Base-by-base conservation (phyloP, 2,329 filamentous ascomycete genomes). In the Exophiala calicioides region DNA sequence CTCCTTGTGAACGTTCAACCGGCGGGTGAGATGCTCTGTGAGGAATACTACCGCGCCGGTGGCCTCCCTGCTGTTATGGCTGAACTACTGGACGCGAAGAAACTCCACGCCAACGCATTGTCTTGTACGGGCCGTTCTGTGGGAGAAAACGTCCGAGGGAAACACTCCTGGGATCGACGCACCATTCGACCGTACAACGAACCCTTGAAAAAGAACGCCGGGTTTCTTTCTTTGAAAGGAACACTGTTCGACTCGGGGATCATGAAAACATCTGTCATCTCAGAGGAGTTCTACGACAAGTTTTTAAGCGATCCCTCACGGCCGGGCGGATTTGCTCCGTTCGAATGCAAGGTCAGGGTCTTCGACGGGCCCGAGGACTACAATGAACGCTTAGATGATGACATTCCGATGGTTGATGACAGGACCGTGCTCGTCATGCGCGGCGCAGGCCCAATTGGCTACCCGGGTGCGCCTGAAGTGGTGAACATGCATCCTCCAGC, bases 1-100 rank as follows among this genome's bases (percentile, higher is more conserved):
- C 65, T 79, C 3, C 65, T 80, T 16, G 63, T 79, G 12, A 79
- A 80, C 49, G 72, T 80, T 65, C 74, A 78, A 55, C 77, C 77
- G 0, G 74, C 76, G 0, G 77, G 77, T 3, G 71, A 78, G 49
- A 71, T 73, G 47, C 65, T 79, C 2, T 69, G 75, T 24, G 76
- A 79, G 56, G 76, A 80, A 44, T 79, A 77, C 51, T 74, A 72
- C 61, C 72, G 74, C 16, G 75, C 76, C 4, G 76, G 77, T 3
- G 76, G 76, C 3, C 63, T 79, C 2, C 76, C 73, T 0, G 74
- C 77, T 5, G 67, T 80, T 27, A 72, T 79, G 66, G 75, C 75
- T 2, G 76, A 79, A 53, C 64, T 80, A 13, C 61, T 78, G 4
- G 72, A 73, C 19, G 70, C 70, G 8, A 69, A 70, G 1, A 73